phyloP scores from a whole-genome alignment of 352 stramenopile genomes.

The Phytophthora palmivora region DNA sequence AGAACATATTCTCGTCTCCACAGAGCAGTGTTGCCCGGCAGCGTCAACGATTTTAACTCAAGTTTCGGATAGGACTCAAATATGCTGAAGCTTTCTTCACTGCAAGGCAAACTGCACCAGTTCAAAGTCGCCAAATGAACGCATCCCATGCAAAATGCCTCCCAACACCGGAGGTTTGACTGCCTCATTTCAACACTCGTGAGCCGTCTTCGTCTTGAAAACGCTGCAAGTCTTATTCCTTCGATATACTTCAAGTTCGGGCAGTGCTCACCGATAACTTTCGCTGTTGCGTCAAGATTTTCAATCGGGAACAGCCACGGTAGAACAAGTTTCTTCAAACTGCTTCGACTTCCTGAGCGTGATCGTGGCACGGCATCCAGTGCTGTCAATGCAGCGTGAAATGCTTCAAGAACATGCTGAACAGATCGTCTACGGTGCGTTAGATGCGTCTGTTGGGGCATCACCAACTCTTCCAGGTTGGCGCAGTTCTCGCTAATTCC shows the following conservation, averaged over 20 bases:
- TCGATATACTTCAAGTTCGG: slow-evolving; percentile 30
- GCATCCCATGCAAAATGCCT: slow-evolving; percentile 38
- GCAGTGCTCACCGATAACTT: slow-evolving; percentile 28
- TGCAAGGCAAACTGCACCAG: slow-evolving; percentile 47
- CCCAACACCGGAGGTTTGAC: slow-evolving; percentile 34
- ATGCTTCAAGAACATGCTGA: slow-evolving; percentile 8
- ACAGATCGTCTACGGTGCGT: slow-evolving; percentile 11
- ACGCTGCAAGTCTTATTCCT: slow-evolving; percentile 35
- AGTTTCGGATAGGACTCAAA: slow-evolving; percentile 35
- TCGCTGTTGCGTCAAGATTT: slow-evolving; percentile 29
- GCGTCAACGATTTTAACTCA: slow-evolving; percentile 19
- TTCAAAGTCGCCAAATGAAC: slow-evolving; percentile 28
- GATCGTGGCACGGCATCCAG: background rate
- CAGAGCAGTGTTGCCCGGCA: slow-evolving; percentile 41
- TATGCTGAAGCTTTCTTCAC: slow-evolving; percentile 38
- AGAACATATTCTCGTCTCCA: slow-evolving; percentile 45
- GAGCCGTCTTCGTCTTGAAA: slow-evolving; percentile 29
- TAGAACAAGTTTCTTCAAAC: slow-evolving; percentile 36
- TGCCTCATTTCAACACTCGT: slow-evolving; percentile 36
- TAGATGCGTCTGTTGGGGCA: slow-evolving; percentile 25
- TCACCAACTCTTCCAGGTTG: slow-evolving; percentile 24
- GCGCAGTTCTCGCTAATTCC: slow-evolving; percentile 8
- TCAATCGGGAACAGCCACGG: slow-evolving; percentile 41
- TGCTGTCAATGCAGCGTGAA: slow-evolving; percentile 15
- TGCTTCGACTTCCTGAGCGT: slow-evolving; percentile 10